Evolutionary conservation across 2,329 filamentous ascomycete species (phyloP), one percentile per base, ranked within the genome.

Genomic region (Ceratocystis cacaofunesta): DNA sequence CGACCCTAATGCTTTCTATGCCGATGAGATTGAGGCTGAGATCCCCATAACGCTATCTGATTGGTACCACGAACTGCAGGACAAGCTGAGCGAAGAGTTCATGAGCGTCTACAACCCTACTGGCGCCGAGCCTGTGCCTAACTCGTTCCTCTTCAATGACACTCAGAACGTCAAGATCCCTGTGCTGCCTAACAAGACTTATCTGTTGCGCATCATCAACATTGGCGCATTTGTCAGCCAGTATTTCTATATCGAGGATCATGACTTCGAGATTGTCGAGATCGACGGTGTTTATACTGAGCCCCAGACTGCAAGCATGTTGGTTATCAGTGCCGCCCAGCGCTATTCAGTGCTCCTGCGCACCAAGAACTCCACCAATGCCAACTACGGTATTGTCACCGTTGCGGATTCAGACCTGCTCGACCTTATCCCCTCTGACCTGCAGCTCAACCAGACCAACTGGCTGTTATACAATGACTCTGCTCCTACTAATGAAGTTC

Each of bases 51-150:
- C 80, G 0, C 69, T 85, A 43, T 81, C 80, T 1, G 82, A 85
- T 69, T 85, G 83, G 82, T 85, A 85, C 70, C 82, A 85, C 67
- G 74, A 79, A 25, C 75, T 83, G 69, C 82, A 83, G 75, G 74
- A 76, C 0, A 71, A 71, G 1, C 73, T 84, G 2, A 74, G 81
- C 58, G 71, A 74, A 2, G 66, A 74, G 36, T 83, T 83, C 68
- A 72, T 81, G 57, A 78, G 74, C 62, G 69, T 76, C 50, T 71
- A 75, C 65, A 80, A 80, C 62, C 77, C 76, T 5, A 76, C 75
- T n/a, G 82, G 82, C 8, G 75, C 76, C 2, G 80, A 85, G 68
- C 82, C 83, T 7, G 74, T 83, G 0, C 82, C 83, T 0, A 70
- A 83, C 65, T 75, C 79, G 2, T 78, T 79, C 3, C 72, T 84